Evolutionary conservation across 495 filamentous ascomycete species (phyloP).

Genomic region (Penicillium robsamsonii): DNA sequence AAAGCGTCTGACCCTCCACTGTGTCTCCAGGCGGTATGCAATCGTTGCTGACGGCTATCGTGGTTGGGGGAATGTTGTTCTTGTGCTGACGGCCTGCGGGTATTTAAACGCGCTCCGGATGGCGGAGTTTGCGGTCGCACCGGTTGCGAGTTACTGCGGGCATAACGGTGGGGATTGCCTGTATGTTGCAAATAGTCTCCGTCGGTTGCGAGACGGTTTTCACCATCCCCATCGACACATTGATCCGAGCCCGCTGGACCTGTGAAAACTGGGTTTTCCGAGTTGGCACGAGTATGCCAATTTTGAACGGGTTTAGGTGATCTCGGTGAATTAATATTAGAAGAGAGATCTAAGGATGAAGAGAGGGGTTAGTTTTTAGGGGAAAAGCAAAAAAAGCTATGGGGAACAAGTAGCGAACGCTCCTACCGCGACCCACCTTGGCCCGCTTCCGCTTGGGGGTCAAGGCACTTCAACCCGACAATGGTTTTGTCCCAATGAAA

Average conservation of each 20-base stretch:
- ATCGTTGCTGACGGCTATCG: conserved; percentile 36
- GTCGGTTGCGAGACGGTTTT: conserved; percentile 38
- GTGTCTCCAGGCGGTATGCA: conserved; percentile 41
- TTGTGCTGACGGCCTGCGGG: conserved; percentile 33
- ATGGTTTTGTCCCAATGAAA: conserved; percentile 11
- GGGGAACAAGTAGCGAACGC: conserved; percentile 32
- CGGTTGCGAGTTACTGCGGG: conserved; percentile 46
- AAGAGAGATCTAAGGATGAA: not conserved
- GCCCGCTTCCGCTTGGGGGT: conserved; percentile 23
- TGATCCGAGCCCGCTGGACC: conserved; percentile 34
- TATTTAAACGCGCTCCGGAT: conserved; percentile 35
- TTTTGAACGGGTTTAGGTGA: conserved; percentile 28
- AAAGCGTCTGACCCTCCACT: conserved; percentile 46
- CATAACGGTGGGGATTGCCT: conserved; percentile 42
- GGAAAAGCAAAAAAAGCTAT: conserved; percentile 1
- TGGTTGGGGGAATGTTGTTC: conserved; percentile 30
- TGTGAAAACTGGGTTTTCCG: conserved; percentile 34
- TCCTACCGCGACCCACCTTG: conserved; percentile 36
- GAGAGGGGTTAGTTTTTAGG: conserved; percentile 15
- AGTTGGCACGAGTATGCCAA: conserved; percentile 39
- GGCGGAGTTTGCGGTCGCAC: conserved; percentile 47
- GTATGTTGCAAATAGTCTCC: conserved; percentile 31
- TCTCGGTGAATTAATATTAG: conserved; percentile 19
- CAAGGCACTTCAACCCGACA: conserved; percentile 19
- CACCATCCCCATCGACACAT: conserved; percentile 41